These are phyloP conservation scores for Ampelocalamus luodianensis DNA, from an alignment of 176 grass and related monocot genomes.

Conservation along the genomic window DNA sequence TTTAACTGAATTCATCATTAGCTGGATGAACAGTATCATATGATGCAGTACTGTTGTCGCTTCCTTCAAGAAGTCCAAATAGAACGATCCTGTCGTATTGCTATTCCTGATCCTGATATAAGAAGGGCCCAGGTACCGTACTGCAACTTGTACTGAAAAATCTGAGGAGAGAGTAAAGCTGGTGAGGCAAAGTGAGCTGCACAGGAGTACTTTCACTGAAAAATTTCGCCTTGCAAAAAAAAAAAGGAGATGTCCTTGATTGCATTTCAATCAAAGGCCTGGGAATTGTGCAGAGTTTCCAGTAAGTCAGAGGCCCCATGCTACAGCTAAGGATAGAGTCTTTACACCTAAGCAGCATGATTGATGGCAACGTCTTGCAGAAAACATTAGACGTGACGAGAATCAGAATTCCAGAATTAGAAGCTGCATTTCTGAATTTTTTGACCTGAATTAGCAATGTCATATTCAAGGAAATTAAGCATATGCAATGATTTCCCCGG, in stretches of 20 bases:
- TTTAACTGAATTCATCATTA: too few species aligned
- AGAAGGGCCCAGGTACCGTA: neutral
- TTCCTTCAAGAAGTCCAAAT: neutral
- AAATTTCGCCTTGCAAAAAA: neutral
- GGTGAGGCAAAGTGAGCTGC: constrained; percentile 8
- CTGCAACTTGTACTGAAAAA: constrained; percentile 23
- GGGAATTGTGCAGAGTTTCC: constrained; percentile 47
- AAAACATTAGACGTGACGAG: neutral
- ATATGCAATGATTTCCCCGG: neutral
- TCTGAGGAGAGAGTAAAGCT: neutral
- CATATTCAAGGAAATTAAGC: neutral
- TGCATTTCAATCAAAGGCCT: constrained; percentile 26
- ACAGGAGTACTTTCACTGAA: constrained; percentile 3
- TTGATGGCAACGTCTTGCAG: constrained; percentile 41
- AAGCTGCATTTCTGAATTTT: neutral
- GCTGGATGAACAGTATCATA: too few species aligned
- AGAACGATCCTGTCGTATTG: too few species aligned
- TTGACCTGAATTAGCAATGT: neutral
- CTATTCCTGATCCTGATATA: neutral
- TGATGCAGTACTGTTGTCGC: neutral
- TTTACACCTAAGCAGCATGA: constrained; percentile 61
- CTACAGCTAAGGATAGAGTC: constrained; percentile 40
- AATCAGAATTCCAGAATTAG: neutral
- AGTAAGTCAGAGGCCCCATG: constrained; percentile 44
- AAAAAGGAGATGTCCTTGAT: constrained; percentile 16